A percentile compares a stretch with the other conserved stretches of the same genome.
These are phyloP conservation scores for Poteriospumella lacustris DNA, from an alignment of 108 stramenopile species.

Conservation along the genomic window DNA sequence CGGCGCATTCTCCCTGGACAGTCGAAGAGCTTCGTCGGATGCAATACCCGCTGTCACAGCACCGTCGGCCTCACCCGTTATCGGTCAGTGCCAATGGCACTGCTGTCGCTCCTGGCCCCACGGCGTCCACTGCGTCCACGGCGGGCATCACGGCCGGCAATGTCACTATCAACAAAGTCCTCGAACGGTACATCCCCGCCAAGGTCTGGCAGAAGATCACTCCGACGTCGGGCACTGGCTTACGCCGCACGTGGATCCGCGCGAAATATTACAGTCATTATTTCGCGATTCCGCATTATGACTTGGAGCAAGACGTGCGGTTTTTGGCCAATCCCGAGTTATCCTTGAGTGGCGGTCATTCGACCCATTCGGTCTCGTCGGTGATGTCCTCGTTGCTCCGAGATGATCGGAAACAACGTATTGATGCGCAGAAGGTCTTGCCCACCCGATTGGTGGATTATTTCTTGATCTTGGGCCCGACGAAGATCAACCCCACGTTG, in stretches of 20 bases:
- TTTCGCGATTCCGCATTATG: neutral
- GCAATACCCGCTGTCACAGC: no score
- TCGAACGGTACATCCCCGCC: slow-evolving; percentile 47
- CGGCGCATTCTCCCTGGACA: neutral
- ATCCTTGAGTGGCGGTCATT: neutral
- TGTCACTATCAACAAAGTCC: slow-evolving; percentile 31
- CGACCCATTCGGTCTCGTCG: neutral
- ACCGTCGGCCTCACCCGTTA: no score
- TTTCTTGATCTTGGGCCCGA: slow-evolving; percentile 40
- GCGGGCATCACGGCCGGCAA: neutral
- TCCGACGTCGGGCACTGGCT: slow-evolving; percentile 32
- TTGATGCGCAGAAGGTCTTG: slow-evolving; percentile 30
- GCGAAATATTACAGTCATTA: slow-evolving; percentile 38
- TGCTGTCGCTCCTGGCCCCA: no score
- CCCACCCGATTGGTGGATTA: slow-evolving; percentile 46
- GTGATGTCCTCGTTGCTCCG: neutral
- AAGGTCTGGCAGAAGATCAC: slow-evolving; percentile 46
- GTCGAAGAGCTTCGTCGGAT: neutral
- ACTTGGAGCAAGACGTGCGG: slow-evolving; percentile 27
- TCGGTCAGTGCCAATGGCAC: no score
- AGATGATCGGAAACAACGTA: neutral
- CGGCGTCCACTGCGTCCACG: no score
- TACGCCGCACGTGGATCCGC: slow-evolving; percentile 35
- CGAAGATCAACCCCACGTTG: slow-evolving; percentile 19
- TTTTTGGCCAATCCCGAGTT: slow-evolving; percentile 33